These are phyloP conservation scores for Trichoderma semiorbis DNA, from an alignment of 2,329 filamentous ascomycete species.

Conservation along the genomic window DNA sequence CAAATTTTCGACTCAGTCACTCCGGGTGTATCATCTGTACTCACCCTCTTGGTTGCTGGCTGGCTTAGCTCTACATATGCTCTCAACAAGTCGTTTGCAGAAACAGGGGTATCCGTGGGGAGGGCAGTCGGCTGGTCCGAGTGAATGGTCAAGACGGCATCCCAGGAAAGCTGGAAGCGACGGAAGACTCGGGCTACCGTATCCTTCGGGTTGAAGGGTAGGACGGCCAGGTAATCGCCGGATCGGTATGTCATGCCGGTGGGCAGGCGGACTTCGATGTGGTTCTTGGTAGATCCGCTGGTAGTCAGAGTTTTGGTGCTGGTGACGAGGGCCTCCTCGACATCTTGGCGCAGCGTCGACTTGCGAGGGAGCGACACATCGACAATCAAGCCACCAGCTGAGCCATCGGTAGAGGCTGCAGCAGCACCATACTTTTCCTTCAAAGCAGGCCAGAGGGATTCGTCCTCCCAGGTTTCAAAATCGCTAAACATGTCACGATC, in stretches of 20 bases:
- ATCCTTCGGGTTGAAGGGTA: conserved; percentile 65
- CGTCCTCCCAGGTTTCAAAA: conserved; percentile 65
- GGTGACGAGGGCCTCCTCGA: conserved; percentile 58
- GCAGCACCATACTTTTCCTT: conserved; percentile 42
- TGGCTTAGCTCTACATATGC: conserved; percentile 72
- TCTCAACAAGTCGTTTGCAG: conserved; percentile 61
- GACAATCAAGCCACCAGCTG: conserved; percentile 35
- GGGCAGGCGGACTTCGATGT: conserved; percentile 66
- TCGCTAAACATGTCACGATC: conserved; percentile 64
- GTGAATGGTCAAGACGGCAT: conserved; percentile 61
- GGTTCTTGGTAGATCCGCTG: conserved; percentile 55
- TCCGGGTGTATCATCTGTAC: conserved; percentile 17
- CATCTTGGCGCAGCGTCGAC: conserved; percentile 59
- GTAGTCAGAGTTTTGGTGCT: conserved; percentile 50
- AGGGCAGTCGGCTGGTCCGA: conserved; percentile 50
- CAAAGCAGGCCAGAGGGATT: conserved; percentile 49
- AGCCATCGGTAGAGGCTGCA: conserved; percentile 11
- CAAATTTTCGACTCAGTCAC: background rate
- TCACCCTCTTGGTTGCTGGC: conserved; percentile 65
- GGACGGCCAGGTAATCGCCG: conserved; percentile 72
- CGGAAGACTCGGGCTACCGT: conserved; percentile 62
- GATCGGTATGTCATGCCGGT: conserved; percentile 62
- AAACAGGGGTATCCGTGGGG: conserved; percentile 54
- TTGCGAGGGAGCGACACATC: conserved; percentile 53
- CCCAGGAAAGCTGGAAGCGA: conserved; percentile 65